Evolutionary conservation across 78 protist genomes (phyloP), one percentile per base, ranked within the genome.

Genomic region (Planoprotostelium fungivorum): DNA sequence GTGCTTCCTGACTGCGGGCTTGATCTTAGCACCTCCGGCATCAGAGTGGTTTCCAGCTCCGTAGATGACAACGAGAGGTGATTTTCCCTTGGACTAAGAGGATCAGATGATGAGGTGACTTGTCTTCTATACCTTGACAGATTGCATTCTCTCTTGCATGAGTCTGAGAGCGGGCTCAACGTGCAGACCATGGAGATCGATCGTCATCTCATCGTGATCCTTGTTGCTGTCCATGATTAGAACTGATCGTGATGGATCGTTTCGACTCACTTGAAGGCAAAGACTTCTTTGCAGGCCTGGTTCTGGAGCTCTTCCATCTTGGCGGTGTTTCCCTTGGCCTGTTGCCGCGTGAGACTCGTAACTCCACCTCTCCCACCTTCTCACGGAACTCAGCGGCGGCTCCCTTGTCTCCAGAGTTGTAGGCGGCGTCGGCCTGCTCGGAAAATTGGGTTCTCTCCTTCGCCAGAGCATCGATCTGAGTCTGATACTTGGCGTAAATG

Each of bases 1-100:
- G 0, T 84, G 36, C 88, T 89, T 39, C 38, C 90, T 89, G 88
- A 89, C 87, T 29, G 90, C 38, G 84, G 94, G 94, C 36, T 92
- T 92, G 63, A 92, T 92, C 92, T 92, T 92, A 35, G 94, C 93
- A 29, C 94, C 94, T 39, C 85, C 84, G 0, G 35, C 90, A 38
- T 92, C 94, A 73, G 86, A 38, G 88, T 92, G 94, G 31, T 92
- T 92, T 31, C 94, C 94, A 34, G 94, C 94, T 85, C 94, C 94
- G 5, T 89, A 87, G 37, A 92, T 92, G 63, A 92, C 84, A 1
- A 63, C 35, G 37, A 92, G 90, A 51, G 73, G 73, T 38, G 37
- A 51, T 83, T 89, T 92, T 9, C 94, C 94, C 73, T 51, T 83
- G 38, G 86, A 16, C n/a, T n/a, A n/a, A n/a, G n/a, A n/a, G n/a